These are phyloP conservation scores for Medakamo hakoo DNA, from an alignment of 139 green algal genomes.

Conservation along the genomic window DNA sequence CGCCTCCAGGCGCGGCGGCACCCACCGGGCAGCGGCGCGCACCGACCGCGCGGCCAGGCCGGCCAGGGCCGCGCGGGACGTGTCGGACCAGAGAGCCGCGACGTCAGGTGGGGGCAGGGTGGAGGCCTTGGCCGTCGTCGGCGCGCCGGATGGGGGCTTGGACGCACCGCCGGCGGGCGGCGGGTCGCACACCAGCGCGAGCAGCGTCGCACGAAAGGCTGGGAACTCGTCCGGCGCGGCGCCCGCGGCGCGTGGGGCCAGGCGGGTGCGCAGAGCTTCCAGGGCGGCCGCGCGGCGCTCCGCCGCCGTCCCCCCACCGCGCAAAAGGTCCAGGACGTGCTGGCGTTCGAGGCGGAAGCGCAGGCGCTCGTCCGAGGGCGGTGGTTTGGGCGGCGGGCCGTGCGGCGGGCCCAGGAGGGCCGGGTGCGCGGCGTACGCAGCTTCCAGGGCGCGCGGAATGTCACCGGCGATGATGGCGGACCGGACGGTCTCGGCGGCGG, in stretches of 20 bases:
- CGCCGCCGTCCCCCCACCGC: too few species aligned
- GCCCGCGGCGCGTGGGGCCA: background rate
- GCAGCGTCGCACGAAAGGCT: background rate
- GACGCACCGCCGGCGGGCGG: too few species aligned
- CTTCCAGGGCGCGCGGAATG: background rate
- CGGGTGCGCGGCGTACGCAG: background rate
- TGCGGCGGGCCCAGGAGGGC: too few species aligned
- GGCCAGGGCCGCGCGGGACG: background rate
- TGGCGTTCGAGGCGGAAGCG: too few species aligned
- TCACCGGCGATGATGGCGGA: background rate
- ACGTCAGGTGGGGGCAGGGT: background rate
- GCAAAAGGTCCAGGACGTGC: too few species aligned
- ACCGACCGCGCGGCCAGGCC: background rate
- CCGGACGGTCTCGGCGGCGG: background rate
- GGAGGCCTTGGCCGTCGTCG: background rate
- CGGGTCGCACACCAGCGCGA: background rate
- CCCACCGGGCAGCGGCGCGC: too few species aligned
- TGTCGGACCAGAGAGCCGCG: background rate
- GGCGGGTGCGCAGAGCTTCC: background rate
- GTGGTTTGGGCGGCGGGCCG: too few species aligned
- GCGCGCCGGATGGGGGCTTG: too few species aligned
- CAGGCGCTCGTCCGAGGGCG: too few species aligned
- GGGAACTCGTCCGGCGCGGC: background rate
- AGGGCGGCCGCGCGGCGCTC: background rate
- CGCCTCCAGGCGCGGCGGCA: background rate